A percentile compares a stretch with the other conserved stretches of the same genome.
phyloP scores from a whole-genome alignment of 2,329 filamentous ascomycete species.

The Arthrinium puccinioides region DNA sequence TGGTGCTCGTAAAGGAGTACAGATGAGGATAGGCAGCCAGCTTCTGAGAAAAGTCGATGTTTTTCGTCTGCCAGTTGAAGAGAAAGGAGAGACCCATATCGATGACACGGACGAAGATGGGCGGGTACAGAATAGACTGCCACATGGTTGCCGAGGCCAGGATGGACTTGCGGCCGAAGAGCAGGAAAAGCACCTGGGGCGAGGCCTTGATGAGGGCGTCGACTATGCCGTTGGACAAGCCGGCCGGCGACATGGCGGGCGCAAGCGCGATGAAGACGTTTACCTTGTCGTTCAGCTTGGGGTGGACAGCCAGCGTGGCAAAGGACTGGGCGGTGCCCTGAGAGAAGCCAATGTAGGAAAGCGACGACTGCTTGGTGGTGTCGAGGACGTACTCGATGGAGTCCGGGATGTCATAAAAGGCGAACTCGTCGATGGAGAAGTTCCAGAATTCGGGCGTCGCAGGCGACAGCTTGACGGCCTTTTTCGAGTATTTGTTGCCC shows the following conservation, averaged over 20 bases:
- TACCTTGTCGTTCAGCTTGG: conserved; percentile 82
- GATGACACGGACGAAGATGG: conserved; percentile 82
- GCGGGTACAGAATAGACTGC: conserved; percentile 92
- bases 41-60: conserved; percentile 83
- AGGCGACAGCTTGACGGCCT: conserved; percentile 71
- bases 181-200: conserved; percentile 82
- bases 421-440: conserved; percentile 97
- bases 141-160: conserved; percentile 93
- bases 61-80: conserved; percentile 82
- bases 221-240: conserved; percentile 82
- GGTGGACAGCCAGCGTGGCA: conserved; percentile 85
- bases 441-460: conserved; percentile 81
- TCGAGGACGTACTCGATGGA: conserved; percentile 87
- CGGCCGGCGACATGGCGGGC: conserved; percentile 92
- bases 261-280: conserved; percentile 95
- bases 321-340: conserved; percentile 97
- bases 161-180: conserved; percentile 87
- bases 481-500: conserved; percentile 99
- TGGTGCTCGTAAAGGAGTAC: conserved; percentile 94
- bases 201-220: conserved; percentile 91
- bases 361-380: conserved; percentile 71
- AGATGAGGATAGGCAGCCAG: conserved; percentile 92
- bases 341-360: conserved; percentile 96
- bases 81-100: conserved; percentile 75
- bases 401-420: conserved; percentile 94